Conservation (phyloP, 192 early-diverging fungal species). For the Entrophospora sp. region DNA sequence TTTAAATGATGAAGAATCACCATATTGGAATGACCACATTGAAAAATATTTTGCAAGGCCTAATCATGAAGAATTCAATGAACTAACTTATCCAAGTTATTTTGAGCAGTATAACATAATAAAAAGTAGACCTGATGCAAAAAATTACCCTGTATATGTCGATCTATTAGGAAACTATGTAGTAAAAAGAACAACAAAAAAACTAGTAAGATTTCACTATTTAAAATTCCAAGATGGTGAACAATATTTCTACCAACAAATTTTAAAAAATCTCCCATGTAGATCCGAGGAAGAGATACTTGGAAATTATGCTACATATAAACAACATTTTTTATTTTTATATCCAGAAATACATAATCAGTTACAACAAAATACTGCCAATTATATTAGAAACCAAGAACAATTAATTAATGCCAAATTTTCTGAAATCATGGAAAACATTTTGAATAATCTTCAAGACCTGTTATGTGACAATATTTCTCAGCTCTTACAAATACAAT, state of each 20-base stretch:
- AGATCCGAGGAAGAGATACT: neutral
- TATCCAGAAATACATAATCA: neutral
- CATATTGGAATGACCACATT: neutral
- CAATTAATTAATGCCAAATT: neutral
- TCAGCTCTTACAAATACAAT: neutral
- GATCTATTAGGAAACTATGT: neutral
- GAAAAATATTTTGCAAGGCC: neutral
- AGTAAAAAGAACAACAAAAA: neutral
- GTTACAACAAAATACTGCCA: neutral
- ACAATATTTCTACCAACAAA: neutral
- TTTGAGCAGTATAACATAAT: constrained; percentile 1
- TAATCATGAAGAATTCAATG: neutral
- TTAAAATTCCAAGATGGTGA: neutral
- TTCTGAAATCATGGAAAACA: neutral
- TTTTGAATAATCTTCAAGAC: no score
- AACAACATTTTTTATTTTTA: neutral
- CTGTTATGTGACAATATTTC: neutral
- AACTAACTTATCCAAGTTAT: neutral
- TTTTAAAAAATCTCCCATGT: neutral
- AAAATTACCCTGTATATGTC: neutral
- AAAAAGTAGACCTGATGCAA: neutral
- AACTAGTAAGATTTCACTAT: neutral
- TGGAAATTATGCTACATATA: neutral
- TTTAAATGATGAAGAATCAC: neutral
- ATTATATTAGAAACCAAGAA: neutral